phyloP scores from a whole-genome alignment of 2,329 filamentous ascomycete species.

The Fusarium subglutinans region DNA sequence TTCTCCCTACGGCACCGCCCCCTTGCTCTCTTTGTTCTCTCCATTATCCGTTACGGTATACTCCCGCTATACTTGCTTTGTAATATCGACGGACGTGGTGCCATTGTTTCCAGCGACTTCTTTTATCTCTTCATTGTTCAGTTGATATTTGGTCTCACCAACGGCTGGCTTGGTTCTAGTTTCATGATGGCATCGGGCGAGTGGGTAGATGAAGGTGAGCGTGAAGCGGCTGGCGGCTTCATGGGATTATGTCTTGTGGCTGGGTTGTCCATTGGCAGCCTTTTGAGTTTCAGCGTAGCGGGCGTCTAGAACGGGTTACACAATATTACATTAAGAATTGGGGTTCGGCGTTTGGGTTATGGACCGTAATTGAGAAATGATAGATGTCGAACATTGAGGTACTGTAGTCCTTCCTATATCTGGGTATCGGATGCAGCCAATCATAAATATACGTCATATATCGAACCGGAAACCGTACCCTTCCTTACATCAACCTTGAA shows the following conservation, averaged over 20 bases:
- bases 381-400: conserved; percentile 20
- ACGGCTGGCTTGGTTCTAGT: conserved; percentile 85
- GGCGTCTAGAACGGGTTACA: conserved; percentile 49
- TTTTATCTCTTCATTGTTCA: conserved; percentile 91
- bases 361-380: conserved; percentile 11
- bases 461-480: conserved; percentile 24
- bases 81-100: conserved; percentile 82
- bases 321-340: conserved; percentile 10
- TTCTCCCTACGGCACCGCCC: conserved; percentile 70
- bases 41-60: conserved; percentile 73
- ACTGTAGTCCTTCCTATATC: conserved; percentile 3
- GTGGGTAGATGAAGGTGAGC: conserved; percentile 83
- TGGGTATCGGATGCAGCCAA: conserved; percentile 24
- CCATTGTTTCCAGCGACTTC: conserved; percentile 78
- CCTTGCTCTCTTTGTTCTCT: conserved; percentile 70
- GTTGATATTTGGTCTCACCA: conserved; percentile 82
- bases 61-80: conserved; percentile 90
- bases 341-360: conserved; percentile 17
- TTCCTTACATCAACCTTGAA: conserved; percentile 25
- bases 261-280: conserved; percentile 84
- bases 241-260: conserved; percentile 92
- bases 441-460: conserved; percentile 25
- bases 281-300: conserved; percentile 83
- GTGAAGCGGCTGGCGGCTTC: conserved; percentile 89
- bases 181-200: conserved; percentile 92